Conservation (phyloP, 202 grass and related monocot species). For the Elaeis oleifera region DNA sequence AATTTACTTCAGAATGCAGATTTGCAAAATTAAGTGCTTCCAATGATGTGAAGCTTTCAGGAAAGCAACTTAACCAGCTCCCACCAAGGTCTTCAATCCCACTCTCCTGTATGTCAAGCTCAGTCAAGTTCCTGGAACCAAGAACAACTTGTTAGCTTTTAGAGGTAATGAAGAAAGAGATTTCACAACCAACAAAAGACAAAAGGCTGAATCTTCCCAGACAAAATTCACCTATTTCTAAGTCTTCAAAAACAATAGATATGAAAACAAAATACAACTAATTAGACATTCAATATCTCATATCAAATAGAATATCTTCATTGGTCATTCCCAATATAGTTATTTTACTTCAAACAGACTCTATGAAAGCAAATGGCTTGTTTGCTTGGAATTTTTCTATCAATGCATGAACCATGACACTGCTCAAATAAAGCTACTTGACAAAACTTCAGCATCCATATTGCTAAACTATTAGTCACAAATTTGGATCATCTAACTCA, state of each 20-base stretch:
- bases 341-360: too few species aligned
- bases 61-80: constrained; percentile 75
- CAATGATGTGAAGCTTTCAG: constrained; percentile 45
- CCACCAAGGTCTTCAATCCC: constrained; percentile 16
- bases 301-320: not conserved
- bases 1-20: constrained; percentile 54
- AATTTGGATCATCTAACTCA: too few species aligned
- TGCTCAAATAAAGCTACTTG: too few species aligned
- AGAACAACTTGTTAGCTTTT: constrained; percentile 1
- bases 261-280: constrained; percentile 1
- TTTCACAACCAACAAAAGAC: not conserved
- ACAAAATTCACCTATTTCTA: constrained; percentile 26
- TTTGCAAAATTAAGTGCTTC: constrained; percentile 70
- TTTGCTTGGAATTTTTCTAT: too few species aligned
- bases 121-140: constrained; percentile 48
- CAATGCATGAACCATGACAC: too few species aligned
- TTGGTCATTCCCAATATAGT: too few species aligned
- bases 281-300: not conserved
- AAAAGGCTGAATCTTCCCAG: not conserved
- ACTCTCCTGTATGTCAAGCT: constrained; percentile 50
- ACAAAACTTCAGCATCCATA: too few species aligned
- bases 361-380: too few species aligned
- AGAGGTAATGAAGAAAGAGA: too few species aligned
- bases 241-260: not conserved
- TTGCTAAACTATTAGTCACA: too few species aligned